A percentile compares a stretch with the other conserved stretches of the same genome.
Conservation (phyloP, 805 yeast species). For the Candida wancherniae region DNA sequence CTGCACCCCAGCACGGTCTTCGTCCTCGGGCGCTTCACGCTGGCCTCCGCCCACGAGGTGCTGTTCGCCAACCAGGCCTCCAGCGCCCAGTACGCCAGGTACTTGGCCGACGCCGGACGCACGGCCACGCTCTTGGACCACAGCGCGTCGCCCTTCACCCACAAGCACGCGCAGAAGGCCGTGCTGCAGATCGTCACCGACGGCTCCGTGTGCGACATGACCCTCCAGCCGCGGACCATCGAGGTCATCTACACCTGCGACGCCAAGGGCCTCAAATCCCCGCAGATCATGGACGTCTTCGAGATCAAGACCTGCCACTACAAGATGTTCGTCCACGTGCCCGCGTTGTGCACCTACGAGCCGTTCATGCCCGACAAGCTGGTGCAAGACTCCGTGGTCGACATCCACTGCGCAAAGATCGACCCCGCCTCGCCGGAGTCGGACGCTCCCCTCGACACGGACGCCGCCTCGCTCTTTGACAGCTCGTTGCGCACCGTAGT, state of each 20-base stretch:
- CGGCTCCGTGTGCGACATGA: slow-evolving; percentile 61
- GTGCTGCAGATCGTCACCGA: slow-evolving; percentile 32
- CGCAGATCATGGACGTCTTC: slow-evolving; percentile 34
- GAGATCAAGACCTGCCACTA: slow-evolving; percentile 59
- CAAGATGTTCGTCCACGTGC: slow-evolving; percentile 46
- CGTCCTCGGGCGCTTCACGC: slow-evolving; percentile 31
- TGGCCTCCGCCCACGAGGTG: slow-evolving; percentile 8
- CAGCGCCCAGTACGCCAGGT: slow-evolving; percentile 8
- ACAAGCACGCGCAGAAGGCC: slow-evolving; percentile 22
- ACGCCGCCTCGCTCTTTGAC: slow-evolving; percentile 1
- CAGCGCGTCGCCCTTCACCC: slow-evolving; percentile 14
- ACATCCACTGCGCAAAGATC: slow-evolving; percentile 26
- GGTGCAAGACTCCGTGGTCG: slow-evolving; percentile 22
- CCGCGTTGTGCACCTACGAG: slow-evolving; percentile 42
- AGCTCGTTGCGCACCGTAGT: slow-evolving; percentile 3
- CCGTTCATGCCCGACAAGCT: slow-evolving; percentile 26
- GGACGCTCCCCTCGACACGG: background rate
- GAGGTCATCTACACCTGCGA: slow-evolving; percentile 59
- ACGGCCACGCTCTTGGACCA: slow-evolving; percentile 18
- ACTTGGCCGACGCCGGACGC: slow-evolving; percentile 23
- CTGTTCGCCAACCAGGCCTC: slow-evolving; percentile 19
- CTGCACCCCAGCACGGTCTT: slow-evolving; percentile 29
- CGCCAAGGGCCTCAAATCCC: slow-evolving; percentile 17
- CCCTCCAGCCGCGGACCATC: slow-evolving; percentile 45
- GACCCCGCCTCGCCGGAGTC: slow-evolving; percentile 1